These are phyloP conservation scores for Agrocybe chaxingu DNA, from an alignment of 768 basidiomycete species.

Conservation along the genomic window DNA sequence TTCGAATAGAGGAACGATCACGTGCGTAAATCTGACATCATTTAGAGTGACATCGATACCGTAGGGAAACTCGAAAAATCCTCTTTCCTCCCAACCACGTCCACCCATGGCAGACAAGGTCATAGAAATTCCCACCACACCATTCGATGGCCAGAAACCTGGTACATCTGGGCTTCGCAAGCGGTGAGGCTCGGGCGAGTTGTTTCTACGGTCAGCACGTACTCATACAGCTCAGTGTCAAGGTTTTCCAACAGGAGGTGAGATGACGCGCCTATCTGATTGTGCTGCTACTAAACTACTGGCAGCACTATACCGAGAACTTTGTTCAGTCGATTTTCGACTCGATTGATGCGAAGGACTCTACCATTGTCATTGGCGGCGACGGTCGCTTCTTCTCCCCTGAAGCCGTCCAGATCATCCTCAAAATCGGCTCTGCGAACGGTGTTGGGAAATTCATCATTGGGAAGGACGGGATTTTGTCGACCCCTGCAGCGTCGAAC, in stretches of 20 bases:
- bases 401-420: slow-evolving; percentile 86
- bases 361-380: slow-evolving; percentile 92
- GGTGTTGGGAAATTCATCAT: slow-evolving; percentile 90
- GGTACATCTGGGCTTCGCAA: slow-evolving; percentile 98
- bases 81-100: slow-evolving; percentile 8
- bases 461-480: slow-evolving; percentile 88
- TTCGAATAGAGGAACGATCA: slow-evolving; percentile 23
- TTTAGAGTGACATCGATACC: slow-evolving; percentile 20
- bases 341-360: slow-evolving; percentile 76
- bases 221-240: slow-evolving; percentile 60
- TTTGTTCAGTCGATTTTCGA: slow-evolving; percentile 93
- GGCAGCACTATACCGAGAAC: slow-evolving; percentile 97
- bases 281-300: slow-evolving; percentile 7
- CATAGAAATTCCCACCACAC: slow-evolving; percentile 76
- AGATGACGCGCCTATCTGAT: slow-evolving; percentile 20
- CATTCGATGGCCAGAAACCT: slow-evolving; percentile 93
- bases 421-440: slow-evolving; percentile 92
- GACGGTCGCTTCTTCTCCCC: slow-evolving; percentile 93
- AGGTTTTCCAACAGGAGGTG: slow-evolving; percentile 97
- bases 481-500: slow-evolving; percentile 96
- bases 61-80: slow-evolving; percentile 8
- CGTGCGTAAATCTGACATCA: slow-evolving; percentile 29
- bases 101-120: slow-evolving; percentile 42
- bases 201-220: slow-evolving; percentile 2
- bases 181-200: slow-evolving; percentile 47